Base-by-base conservation (phyloP, 257 asterid genomes). In the Ballota nigra region DNA sequence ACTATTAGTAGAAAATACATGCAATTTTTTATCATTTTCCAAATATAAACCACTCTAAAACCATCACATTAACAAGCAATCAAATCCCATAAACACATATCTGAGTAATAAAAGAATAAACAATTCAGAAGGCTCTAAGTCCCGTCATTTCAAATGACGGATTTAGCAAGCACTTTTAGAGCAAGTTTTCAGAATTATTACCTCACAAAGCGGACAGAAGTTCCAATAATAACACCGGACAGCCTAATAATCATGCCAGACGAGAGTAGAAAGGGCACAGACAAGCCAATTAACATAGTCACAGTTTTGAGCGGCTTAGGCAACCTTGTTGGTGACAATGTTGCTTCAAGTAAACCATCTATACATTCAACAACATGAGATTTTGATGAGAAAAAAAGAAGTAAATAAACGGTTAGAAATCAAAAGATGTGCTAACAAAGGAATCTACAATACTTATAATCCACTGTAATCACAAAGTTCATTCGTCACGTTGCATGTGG, bases 341-440 rank as follows among this genome's bases (percentile, higher is more conserved):
- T 94, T 83, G 99, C 99, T 83, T 94, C 99, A 41, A 94, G 96
- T 79, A 94, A 81, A 60, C 99, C 99, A 88, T 91, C 99, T 94
- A 78, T 60, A 79, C 31, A 71, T 69, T 73, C 66, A 79, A 84
- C 20, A 77, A 75, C 59, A 83, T 22, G 45, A 77, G 56, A 79
- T 75, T 33, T 71, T 75, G 80, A 72, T 68, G 31, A 43, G 66
- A 68, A 38, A 8, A 24, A 24, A 64, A n/a, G n/a, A 2, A 20
- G 33, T 28, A 60, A 51, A 41, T 63, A 41, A 75, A 73, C 9
- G 10, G 18, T 33, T 70, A 60, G 36, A 69, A 73, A 33, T 58
- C 40, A 74, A 61, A 33, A 31, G 62, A 59, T 52, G 51, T 58
- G 45, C 38, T 6, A 38, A 24, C 10, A 63, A 43, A 13, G 40